Conservation (phyloP, 768 basidiomycete species). For the Polyporus arcularius region DNA sequence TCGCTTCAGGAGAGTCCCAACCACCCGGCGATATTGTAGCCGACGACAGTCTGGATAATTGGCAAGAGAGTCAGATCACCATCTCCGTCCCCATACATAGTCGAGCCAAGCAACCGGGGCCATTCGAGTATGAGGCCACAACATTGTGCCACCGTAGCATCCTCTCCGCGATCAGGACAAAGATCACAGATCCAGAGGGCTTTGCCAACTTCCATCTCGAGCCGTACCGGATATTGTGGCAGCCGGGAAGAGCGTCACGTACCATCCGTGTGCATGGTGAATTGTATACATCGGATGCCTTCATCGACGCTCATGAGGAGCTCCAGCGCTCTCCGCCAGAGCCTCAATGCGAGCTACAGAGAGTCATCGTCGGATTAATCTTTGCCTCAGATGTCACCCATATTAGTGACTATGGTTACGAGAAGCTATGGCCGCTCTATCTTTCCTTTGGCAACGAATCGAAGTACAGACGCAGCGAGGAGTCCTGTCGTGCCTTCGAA, state of each 20-base stretch:
- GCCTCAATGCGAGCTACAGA: not conserved
- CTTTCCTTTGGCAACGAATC: slow-evolving; percentile 41
- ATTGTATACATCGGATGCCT: slow-evolving; percentile 15
- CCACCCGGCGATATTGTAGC: not conserved
- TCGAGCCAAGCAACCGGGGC: not conserved
- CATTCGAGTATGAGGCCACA: not conserved
- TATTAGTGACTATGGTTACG: slow-evolving; percentile 27
- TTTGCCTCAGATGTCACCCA: slow-evolving; percentile 30
- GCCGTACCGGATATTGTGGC: slow-evolving; percentile 3
- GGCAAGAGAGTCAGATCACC: not conserved
- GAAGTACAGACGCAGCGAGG: slow-evolving; percentile 38
- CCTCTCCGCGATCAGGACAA: not conserved
- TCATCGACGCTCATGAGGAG: slow-evolving; percentile 16
- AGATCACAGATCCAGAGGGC: not conserved
- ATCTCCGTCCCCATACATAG: not conserved
- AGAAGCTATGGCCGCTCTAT: slow-evolving; percentile 42
- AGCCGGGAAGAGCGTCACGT: not conserved
- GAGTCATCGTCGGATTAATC: slow-evolving; percentile 18
- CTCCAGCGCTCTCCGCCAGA: slow-evolving; percentile 13
- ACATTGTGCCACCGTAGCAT: not conserved
- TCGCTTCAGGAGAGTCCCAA: not conserved
- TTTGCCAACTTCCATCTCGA: not conserved
- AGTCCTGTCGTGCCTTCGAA: slow-evolving; percentile 34
- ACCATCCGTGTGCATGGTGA: slow-evolving; percentile 16
- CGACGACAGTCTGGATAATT: not conserved